Conservation (phyloP, 2,329 filamentous ascomycete species). For the Epichloe uncinata region DNA sequence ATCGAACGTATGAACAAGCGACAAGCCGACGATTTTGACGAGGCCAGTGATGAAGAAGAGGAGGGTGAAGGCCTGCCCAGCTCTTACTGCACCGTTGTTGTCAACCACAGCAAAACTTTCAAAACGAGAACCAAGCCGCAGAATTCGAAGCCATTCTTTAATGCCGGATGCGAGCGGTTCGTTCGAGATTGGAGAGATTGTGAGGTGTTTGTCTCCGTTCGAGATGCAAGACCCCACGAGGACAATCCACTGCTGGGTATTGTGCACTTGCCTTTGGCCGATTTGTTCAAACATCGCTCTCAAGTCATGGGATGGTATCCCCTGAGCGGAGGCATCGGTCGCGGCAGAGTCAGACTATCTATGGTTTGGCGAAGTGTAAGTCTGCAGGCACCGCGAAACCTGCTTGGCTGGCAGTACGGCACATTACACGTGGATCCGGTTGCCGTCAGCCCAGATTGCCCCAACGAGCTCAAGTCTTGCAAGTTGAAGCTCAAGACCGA, state of each 20-base stretch:
- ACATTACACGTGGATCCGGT: constrained; percentile 51
- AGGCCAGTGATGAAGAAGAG: constrained; percentile 42
- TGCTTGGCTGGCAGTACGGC: constrained; percentile 59
- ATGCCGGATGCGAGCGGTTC: constrained; percentile 61
- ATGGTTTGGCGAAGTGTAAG: constrained; percentile 61
- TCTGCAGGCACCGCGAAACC: constrained; percentile 41
- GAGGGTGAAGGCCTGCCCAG: constrained; percentile 53
- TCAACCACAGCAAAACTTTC: constrained; percentile 59
- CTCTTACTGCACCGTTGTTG: constrained; percentile 57
- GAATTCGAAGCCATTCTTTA: constrained; percentile 67
- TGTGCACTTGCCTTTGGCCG: constrained; percentile 50
- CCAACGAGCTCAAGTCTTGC: constrained; percentile 32
- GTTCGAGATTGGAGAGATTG: constrained; percentile 53
- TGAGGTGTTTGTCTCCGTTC: constrained; percentile 54
- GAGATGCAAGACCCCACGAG: constrained; percentile 55
- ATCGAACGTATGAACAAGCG: constrained; percentile 46
- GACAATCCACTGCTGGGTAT: constrained; percentile 58
- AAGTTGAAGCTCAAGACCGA: constrained; percentile 48
- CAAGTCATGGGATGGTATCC: constrained; percentile 56
- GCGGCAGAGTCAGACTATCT: constrained; percentile 53
- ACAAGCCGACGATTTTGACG: constrained; percentile 30
- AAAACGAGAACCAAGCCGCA: constrained; percentile 65
- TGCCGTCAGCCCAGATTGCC: constrained; percentile 28
- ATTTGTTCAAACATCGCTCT: constrained; percentile 47
- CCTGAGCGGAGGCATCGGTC: constrained; percentile 58